Percentiles rank a stretch among this genome's conserved stretches.
Conservation (phyloP, 495 filamentous ascomycete species). For the Terfezia claveryi region DNA sequence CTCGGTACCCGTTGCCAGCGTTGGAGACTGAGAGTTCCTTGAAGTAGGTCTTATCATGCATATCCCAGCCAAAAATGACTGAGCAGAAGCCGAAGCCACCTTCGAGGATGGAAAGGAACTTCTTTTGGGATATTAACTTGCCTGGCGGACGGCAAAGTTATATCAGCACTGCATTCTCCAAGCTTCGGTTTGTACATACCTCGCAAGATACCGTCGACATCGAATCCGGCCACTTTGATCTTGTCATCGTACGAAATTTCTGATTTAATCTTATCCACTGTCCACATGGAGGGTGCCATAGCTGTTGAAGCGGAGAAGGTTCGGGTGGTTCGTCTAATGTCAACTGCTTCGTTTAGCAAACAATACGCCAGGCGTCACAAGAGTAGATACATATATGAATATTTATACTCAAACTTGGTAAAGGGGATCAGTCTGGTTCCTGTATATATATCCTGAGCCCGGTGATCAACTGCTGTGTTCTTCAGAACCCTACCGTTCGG, state of each 20-base stretch:
- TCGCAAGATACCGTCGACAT: slow-evolving; percentile 75
- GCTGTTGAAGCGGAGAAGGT: too few relatives aligned
- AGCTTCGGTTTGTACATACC: slow-evolving; percentile 17
- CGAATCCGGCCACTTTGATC: slow-evolving; percentile 80
- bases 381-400: too few relatives aligned
- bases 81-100: slow-evolving; percentile 93
- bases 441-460: too few relatives aligned
- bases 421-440: too few relatives aligned
- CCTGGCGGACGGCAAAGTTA: slow-evolving; percentile 17
- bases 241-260: slow-evolving; percentile 53
- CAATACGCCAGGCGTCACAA: too few relatives aligned
- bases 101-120: slow-evolving; percentile 67
- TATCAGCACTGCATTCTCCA: background rate
- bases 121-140: slow-evolving; percentile 88
- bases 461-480: too few relatives aligned
- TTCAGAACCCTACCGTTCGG: too few relatives aligned
- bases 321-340: too few relatives aligned
- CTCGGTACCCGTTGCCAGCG: slow-evolving; percentile 78
- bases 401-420: too few relatives aligned
- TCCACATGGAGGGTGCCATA: slow-evolving; percentile 12
- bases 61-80: slow-evolving; percentile 94
- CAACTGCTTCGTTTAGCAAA: too few relatives aligned
- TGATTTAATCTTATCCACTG: slow-evolving; percentile 37
- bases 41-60: slow-evolving; percentile 83
- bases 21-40: slow-evolving; percentile 73